phyloP scores from a whole-genome alignment of 2,329 filamentous ascomycete species.

The Aspergillus pseudoterreus region DNA sequence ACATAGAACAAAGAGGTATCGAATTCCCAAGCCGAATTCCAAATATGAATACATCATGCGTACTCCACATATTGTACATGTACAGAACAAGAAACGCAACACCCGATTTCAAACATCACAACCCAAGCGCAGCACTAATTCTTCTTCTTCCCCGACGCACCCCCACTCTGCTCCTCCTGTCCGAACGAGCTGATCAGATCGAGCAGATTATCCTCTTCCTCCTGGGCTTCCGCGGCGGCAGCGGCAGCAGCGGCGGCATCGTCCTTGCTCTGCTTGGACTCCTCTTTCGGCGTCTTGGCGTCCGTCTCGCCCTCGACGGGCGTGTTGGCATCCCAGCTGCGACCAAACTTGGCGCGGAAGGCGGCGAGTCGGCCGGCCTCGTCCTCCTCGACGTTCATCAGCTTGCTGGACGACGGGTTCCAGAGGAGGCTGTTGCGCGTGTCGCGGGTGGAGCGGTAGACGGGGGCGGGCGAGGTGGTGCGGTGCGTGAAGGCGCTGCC shows the following conservation, averaged over 20 bases:
- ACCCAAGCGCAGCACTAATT: constrained; percentile 11
- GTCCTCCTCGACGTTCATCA: constrained; percentile 88
- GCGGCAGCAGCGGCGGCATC: constrained; percentile 28
- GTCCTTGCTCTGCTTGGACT: constrained; percentile 19
- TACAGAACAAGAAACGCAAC: background rate
- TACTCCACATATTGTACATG: background rate
- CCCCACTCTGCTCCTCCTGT: constrained; percentile 35
- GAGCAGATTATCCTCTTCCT: constrained; percentile 53
- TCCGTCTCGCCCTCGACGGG: constrained; percentile 28
- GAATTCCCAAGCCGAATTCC: background rate
- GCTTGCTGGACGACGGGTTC: constrained; percentile 78
- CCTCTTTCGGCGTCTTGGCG: constrained; percentile 5
- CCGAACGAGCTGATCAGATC: constrained; percentile 54
- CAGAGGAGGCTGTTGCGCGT: constrained; percentile 84
- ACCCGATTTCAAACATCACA: background rate
- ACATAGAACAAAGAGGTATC: background rate
- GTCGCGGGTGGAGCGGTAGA: constrained; percentile 70
- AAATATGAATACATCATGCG: background rate
- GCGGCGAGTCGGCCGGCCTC: constrained; percentile 86
- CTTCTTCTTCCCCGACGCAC: constrained; percentile 34
- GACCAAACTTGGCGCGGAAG: constrained; percentile 80
- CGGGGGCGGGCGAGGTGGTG: constrained; percentile 50
- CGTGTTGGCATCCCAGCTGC: constrained; percentile 67
- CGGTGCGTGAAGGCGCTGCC: constrained; percentile 68
- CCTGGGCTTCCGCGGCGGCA: constrained; percentile 40